phyloP scores from a whole-genome alignment of 73 alveolate species.

The Halteria grandinella region DNA sequence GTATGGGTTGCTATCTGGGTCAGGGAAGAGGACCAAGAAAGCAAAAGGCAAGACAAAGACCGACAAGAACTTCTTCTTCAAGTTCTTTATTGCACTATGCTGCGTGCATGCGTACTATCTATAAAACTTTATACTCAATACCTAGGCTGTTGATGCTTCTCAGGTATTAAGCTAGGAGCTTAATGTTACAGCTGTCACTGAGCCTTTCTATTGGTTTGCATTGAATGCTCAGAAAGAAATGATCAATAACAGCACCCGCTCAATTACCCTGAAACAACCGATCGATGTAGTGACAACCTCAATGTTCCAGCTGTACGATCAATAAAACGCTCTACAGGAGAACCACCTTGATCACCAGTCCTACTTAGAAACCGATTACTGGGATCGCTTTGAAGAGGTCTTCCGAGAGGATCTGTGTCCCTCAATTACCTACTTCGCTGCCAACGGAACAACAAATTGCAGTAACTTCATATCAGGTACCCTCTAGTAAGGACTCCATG shows the following conservation, averaged over 20 bases:
- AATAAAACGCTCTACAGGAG: constrained; percentile 34
- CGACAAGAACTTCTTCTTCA: constrained; percentile 30
- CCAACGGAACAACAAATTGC: neutral
- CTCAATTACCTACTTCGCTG: neutral
- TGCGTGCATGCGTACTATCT: constrained; percentile 38
- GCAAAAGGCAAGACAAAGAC: constrained; percentile 56
- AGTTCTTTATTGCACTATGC: constrained; percentile 14
- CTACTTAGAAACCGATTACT: neutral
- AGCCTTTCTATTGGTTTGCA: constrained; percentile 50
- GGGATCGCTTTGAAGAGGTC: neutral
- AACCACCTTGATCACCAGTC: constrained; percentile 40
- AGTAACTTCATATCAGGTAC: constrained; percentile 39
- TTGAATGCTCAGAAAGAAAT: constrained; percentile 51
- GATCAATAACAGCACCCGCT: constrained; percentile 16
- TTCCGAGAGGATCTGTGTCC: constrained; percentile 42
- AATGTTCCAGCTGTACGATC: constrained; percentile 31
- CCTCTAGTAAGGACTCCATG: constrained; percentile 32
- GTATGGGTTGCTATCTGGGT: constrained; percentile 3
- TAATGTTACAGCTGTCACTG: constrained; percentile 40
- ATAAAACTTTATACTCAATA: constrained; percentile 22
- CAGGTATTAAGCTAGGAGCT: neutral
- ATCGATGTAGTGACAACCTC: constrained; percentile 6
- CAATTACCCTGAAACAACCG: neutral
- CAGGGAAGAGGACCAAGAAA: constrained; percentile 40
- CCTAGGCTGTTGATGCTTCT: constrained; percentile 16